Percentiles rank a stretch among this genome's conserved stretches.
Evolutionary conservation across 345 rosid species (phyloP).

Genomic region (Iberis pinnata): DNA sequence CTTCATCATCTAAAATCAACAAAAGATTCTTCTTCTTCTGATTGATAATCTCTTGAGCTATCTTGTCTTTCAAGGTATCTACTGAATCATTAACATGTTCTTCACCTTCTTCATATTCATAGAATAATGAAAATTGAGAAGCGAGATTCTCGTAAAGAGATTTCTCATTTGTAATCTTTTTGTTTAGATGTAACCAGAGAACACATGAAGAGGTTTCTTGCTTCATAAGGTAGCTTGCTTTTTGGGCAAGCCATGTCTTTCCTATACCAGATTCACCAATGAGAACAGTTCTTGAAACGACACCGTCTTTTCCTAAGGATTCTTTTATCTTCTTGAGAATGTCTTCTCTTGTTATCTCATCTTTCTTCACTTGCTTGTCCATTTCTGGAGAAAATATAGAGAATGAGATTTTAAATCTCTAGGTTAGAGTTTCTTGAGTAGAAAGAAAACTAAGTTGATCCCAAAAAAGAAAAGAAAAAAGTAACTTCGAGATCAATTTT

Average conservation of each 20-base stretch:
- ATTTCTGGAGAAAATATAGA: neutral
- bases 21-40: conserved; percentile 25
- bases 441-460: neutral
- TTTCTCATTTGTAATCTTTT: neutral
- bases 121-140: conserved; percentile 30
- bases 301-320: neutral
- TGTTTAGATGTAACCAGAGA: conserved; percentile 31
- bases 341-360: conserved; percentile 1
- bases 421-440: neutral
- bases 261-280: conserved; percentile 33
- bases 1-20: conserved; percentile 43
- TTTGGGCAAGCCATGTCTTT: conserved; percentile 30
- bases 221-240: conserved; percentile 5
- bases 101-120: conserved; percentile 30
- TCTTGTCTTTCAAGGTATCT: neutral
- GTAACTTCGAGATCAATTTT: neutral
- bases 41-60: neutral
- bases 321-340: neutral
- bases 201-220: neutral
- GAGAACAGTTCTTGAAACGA: conserved; percentile 14
- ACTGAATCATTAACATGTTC: neutral
- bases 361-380: conserved; percentile 12
- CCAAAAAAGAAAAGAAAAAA: too few species aligned
- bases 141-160: conserved; percentile 31
- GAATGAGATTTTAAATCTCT: neutral